Percentiles rank a stretch among this genome's conserved stretches.
phyloP scores from a whole-genome alignment of 306 rosid genomes.

The Glycyrrhiza uralensis region DNA sequence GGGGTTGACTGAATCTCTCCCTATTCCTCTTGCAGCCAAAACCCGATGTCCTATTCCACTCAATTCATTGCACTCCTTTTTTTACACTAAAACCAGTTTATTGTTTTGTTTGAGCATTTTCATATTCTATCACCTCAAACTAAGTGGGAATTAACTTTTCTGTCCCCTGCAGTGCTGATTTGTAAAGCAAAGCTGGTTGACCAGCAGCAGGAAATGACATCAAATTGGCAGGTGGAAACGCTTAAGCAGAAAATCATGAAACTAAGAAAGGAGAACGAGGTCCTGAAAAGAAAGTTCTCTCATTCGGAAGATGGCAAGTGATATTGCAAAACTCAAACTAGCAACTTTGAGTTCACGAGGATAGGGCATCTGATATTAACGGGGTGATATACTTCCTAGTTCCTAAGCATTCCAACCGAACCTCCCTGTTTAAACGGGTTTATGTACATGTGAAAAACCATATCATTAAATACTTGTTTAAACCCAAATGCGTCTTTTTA shows the following conservation, averaged over 20 bases:
- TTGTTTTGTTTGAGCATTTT: constrained; percentile 17
- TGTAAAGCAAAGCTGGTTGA: constrained; percentile 57
- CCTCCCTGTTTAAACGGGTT: background rate
- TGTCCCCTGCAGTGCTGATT: constrained; percentile 50
- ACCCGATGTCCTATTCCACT: background rate
- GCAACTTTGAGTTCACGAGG: background rate
- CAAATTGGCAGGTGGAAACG: constrained; percentile 59
- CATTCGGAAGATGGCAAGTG: constrained; percentile 25
- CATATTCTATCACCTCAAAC: background rate
- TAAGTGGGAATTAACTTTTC: background rate
- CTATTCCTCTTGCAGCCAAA: background rate
- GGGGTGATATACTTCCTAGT: background rate
- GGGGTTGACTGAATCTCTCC: constrained; percentile 6
- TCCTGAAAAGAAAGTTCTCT: constrained; percentile 55
- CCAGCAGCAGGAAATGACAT: constrained; percentile 54
- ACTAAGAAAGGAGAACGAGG: constrained; percentile 67
- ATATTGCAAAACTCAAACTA: background rate
- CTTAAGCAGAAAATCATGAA: constrained; percentile 66
- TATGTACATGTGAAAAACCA: background rate
- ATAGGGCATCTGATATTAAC: background rate
- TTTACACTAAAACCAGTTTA: background rate
- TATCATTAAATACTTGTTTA: too few species aligned
- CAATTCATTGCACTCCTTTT: background rate
- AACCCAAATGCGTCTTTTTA: too few species aligned
- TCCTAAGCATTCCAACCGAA: background rate